Percentiles rank a stretch among this genome's conserved stretches.
These are phyloP conservation scores for Mycocentrospora acerina DNA, from an alignment of 2,329 filamentous ascomycete species.

Conservation along the genomic window DNA sequence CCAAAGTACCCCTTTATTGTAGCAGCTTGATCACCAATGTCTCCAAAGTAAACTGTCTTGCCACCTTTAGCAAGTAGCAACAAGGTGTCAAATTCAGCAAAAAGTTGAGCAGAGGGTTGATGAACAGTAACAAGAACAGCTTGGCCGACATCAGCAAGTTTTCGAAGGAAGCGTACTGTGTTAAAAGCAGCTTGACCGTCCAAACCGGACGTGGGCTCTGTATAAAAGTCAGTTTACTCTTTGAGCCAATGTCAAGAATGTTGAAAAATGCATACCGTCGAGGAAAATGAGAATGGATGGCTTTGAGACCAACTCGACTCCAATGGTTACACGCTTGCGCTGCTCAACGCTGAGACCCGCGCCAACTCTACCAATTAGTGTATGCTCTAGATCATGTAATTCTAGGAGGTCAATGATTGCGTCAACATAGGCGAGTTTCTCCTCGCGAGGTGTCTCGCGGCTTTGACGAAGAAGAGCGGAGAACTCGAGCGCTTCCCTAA, in stretches of 20 bases:
- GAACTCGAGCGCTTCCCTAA: constrained; percentile 34
- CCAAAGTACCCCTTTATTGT: constrained; percentile 60
- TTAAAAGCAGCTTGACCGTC: constrained; percentile 69
- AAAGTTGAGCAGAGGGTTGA: constrained; percentile 77
- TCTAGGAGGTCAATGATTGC: constrained; percentile 30
- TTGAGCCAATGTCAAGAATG: too few species aligned
- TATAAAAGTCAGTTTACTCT: too few species aligned
- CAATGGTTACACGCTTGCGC: constrained; percentile 52
- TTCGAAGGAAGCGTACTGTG: constrained; percentile 69
- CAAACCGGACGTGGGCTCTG: constrained; percentile 72
- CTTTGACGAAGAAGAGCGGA: constrained; percentile 33
- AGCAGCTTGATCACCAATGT: constrained; percentile 70
- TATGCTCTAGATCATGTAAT: constrained; percentile 27
- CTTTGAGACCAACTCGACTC: constrained; percentile 60
- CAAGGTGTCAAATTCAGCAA: constrained; percentile 80
- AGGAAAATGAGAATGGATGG: constrained; percentile 71
- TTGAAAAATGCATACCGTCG: too few species aligned
- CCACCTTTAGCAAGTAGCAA: constrained; percentile 74
- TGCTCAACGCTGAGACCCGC: constrained; percentile 52
- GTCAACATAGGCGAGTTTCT: constrained; percentile 31
- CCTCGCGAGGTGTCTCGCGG: constrained; percentile 17
- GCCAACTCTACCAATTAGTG: constrained; percentile 25
- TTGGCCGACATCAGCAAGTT: constrained; percentile 71
- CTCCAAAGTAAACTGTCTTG: constrained; percentile 77
- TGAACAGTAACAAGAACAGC: constrained; percentile 85